Evolutionary conservation across 2,329 filamentous ascomycete species (phyloP), one percentile per base, ranked within the genome.

Genomic region (Aspergillus pseudotamarii): DNA sequence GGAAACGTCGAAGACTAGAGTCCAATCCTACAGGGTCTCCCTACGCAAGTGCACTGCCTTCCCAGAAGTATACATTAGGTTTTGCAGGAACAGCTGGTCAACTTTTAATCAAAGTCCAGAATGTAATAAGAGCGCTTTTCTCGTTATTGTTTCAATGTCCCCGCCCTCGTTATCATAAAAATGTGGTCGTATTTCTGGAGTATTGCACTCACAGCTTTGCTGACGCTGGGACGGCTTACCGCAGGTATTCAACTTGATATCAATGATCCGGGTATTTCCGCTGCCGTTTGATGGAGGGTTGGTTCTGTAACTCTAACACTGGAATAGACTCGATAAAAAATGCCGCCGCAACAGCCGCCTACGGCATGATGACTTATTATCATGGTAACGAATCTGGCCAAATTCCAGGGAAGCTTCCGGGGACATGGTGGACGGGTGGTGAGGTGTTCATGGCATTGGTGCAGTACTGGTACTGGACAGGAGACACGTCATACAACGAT

Each of bases 381-480:
- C 77, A 75, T 45, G 85, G 85, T 21, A 84, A 87, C 64, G 69
- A 80, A 54, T 80, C 83, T 1, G 83, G 82, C 19, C 77, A 79
- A 10, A 82, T 82, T 23, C 84, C 83, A 10, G 85, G 85, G 54
- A 77, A 84, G 60, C 79, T 93, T 36, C 86, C 88, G 3, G 90
- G 89, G 74, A 91, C 91, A 81, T 92, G 89, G 89, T 92, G 89
- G 89, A 87, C 92, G 73, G 87, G 87, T 6, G 86, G 88, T 58
- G 86, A 88, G 14, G 77, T 81, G 73, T 80, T 80, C 63, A 76
- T 75, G 48, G 58, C 75, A 6, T 65, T 81, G 28, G 74, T 81
- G 56, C 75, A 80, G 59, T 81, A 81, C 62, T 80, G 78, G 76
- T 76, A 74, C 61, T 80, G 77, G 62, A 80, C 79, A 2, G 76